Evolutionary conservation across 2,329 filamentous ascomycete species (phyloP).

Genomic region (Fusarium avenaceum): DNA sequence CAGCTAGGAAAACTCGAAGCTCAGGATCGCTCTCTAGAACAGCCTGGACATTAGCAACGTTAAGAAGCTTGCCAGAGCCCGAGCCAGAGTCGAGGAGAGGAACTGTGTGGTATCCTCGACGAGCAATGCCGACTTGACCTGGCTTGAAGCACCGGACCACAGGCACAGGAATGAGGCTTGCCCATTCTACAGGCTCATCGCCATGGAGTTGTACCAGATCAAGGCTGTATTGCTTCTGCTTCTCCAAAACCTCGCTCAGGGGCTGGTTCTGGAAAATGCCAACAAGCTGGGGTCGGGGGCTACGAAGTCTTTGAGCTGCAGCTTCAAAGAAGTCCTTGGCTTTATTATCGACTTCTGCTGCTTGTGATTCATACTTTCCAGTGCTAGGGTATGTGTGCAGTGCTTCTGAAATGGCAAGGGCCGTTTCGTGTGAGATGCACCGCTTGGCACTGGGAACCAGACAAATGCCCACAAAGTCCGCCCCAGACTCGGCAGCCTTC

Average conservation of each 20-base stretch:
- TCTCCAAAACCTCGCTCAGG: constrained; percentile 82
- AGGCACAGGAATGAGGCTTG: constrained; percentile 87
- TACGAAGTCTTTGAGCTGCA: constrained; percentile 62
- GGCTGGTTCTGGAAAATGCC: constrained; percentile 96
- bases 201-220: constrained; percentile 96
- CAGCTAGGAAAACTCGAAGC: constrained; percentile 85
- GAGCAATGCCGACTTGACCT: constrained; percentile 76
- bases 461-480: constrained; percentile 94
- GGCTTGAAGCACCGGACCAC: constrained; percentile 90
- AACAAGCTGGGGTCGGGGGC: constrained; percentile 80
- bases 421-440: constrained; percentile 82
- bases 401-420: constrained; percentile 81
- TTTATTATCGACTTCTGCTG: constrained; percentile 47
- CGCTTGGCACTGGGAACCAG: constrained; percentile 85
- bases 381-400: constrained; percentile 76
- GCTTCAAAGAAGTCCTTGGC: constrained; percentile 80
- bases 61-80: constrained; percentile 84
- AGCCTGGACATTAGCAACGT: constrained; percentile 76
- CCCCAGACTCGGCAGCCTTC: constrained; percentile 85
- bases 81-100: constrained; percentile 89
- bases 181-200: constrained; percentile 92
- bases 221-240: constrained; percentile 80
- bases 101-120: constrained; percentile 84
- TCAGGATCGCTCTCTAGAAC: constrained; percentile 76
- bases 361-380: constrained; percentile 52